Conservation (phyloP, 2,329 filamentous ascomycete species). For the Atkinsonella texensis region DNA sequence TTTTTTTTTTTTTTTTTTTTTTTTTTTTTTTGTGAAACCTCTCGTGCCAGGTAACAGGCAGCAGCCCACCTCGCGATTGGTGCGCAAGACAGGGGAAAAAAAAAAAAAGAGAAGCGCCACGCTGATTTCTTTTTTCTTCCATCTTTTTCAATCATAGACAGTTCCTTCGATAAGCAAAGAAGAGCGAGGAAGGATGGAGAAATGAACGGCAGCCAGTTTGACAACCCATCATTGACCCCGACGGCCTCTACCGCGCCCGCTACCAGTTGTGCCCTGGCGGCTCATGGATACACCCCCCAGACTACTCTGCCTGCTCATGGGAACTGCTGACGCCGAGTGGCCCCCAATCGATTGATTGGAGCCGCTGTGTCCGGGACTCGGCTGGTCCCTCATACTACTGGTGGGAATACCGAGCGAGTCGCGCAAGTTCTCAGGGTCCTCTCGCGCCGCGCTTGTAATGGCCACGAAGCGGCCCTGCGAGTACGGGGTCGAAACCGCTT, state of each 20-base stretch:
- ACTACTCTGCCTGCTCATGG: slow-evolving; percentile 46
- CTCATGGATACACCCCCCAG: slow-evolving; percentile 45
- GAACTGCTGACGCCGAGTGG: slow-evolving; percentile 23
- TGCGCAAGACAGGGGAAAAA: not conserved
- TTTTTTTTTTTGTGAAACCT: no score
- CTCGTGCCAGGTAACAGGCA: no score
- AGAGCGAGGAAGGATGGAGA: not conserved
- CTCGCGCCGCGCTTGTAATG: slow-evolving; percentile 32
- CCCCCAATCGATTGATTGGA: slow-evolving; percentile 14
- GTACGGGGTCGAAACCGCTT: slow-evolving; percentile 38
- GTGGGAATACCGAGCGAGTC: slow-evolving; percentile 37
- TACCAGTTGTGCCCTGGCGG: slow-evolving; percentile 37
- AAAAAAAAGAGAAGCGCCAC: not conserved
- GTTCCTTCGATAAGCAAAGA: not conserved
- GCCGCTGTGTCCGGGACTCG: slow-evolving; percentile 16
- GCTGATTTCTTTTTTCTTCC: not conserved
- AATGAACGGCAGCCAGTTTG: not conserved
- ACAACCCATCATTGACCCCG: slow-evolving; percentile 12
- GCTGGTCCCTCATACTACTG: slow-evolving; percentile 31
- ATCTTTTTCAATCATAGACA: not conserved
- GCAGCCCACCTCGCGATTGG: not conserved
- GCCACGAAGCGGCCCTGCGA: slow-evolving; percentile 36
- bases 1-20: no score
- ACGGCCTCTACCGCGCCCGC: slow-evolving; percentile 34
- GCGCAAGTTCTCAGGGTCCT: slow-evolving; percentile 36